A percentile compares a stretch with the other conserved stretches of the same genome.
These are phyloP conservation scores for Rubroshorea leprosula DNA, from an alignment of 345 rosid genomes.

Conservation along the genomic window DNA sequence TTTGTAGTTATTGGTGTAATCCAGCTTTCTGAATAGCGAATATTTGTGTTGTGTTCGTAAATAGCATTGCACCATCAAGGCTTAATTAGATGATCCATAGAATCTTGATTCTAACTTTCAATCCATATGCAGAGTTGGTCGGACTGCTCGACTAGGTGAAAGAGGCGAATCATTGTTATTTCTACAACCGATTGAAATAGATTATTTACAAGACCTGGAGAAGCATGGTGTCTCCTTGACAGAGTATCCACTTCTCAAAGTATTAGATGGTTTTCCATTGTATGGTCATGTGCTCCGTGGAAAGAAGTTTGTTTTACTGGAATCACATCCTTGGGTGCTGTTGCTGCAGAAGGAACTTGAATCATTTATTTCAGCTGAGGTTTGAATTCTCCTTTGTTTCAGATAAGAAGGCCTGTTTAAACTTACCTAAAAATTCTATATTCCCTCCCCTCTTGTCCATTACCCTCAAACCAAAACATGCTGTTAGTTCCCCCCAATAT, in stretches of 20 bases:
- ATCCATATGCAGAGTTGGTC: slow-evolving; percentile 72
- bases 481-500: too few relatives aligned
- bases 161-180: slow-evolving; percentile 81
- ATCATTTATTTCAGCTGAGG: slow-evolving; percentile 50
- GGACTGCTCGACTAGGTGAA: slow-evolving; percentile 93
- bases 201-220: slow-evolving; percentile 73
- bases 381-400: slow-evolving; percentile 20
- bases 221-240: slow-evolving; percentile 75
- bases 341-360: slow-evolving; percentile 74
- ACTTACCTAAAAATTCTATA: too few relatives aligned
- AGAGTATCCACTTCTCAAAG: slow-evolving; percentile 75
- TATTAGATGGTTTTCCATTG: slow-evolving; percentile 60
- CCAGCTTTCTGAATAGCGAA: too few relatives aligned
- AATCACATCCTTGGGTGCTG: slow-evolving; percentile 79
- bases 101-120: slow-evolving; percentile 13
- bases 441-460: too few relatives aligned
- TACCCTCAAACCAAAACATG: too few relatives aligned
- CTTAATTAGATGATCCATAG: background rate
- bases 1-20: too few relatives aligned
- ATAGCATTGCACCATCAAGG: too few relatives aligned
- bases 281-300: slow-evolving; percentile 34
- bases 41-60: too few relatives aligned
- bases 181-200: slow-evolving; percentile 81
- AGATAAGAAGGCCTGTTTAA: background rate
- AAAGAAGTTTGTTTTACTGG: slow-evolving; percentile 48